Evolutionary conservation across 345 rosid genomes (phyloP).

Genomic region (Conringia planisiliqua): DNA sequence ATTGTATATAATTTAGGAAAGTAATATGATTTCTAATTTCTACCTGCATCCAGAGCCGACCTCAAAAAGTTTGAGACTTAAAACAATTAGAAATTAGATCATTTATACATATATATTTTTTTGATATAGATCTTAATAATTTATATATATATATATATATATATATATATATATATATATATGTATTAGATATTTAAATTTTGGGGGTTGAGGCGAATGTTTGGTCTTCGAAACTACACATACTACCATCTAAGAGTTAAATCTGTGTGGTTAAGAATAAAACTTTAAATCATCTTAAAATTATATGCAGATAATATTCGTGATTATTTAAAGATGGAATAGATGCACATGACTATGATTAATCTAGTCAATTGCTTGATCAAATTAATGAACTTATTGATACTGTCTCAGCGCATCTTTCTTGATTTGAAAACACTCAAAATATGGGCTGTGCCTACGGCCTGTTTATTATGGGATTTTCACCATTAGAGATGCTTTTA

Average conservation of each 20-base stretch:
- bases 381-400: background rate
- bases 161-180: too few relatives aligned
- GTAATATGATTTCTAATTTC: background rate
- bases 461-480: too few relatives aligned
- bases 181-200: too few relatives aligned
- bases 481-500: too few relatives aligned
- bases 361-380: background rate
- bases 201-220: too few relatives aligned
- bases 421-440: background rate
- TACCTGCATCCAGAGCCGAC: background rate
- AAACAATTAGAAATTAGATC: too few relatives aligned
- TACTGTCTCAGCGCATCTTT: background rate
- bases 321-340: background rate
- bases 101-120: too few relatives aligned
- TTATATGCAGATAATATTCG: background rate
- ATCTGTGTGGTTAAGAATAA: background rate
- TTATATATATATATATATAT: too few relatives aligned
- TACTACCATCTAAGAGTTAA: background rate
- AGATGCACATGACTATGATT: slow-evolving; percentile 13
- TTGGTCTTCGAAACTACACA: background rate
- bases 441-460: too few relatives aligned
- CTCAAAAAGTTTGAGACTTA: background rate
- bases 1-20: background rate
- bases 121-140: too few relatives aligned
- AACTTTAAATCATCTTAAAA: background rate